Percentiles rank a stretch among this genome's conserved stretches.
Evolutionary conservation across 1,139 yeast genomes (phyloP).

Genomic region (Hemisphaericaspora xylofermentans): DNA sequence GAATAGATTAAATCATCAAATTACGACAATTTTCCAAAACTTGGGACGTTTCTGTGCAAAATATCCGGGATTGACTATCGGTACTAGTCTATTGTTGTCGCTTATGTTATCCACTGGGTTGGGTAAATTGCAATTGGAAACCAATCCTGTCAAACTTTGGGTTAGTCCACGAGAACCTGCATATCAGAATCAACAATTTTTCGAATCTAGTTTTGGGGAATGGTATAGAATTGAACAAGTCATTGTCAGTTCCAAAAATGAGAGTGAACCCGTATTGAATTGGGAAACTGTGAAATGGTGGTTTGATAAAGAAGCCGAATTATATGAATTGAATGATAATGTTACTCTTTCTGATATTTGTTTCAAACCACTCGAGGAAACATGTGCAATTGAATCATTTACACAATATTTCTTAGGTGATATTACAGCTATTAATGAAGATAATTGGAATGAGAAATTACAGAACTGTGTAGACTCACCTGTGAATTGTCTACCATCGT

Average conservation of each 20-base stretch:
- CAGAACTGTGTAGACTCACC: slow-evolving; percentile 72
- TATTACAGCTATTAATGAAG: slow-evolving; percentile 47
- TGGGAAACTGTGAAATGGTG: slow-evolving; percentile 84
- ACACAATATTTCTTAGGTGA: slow-evolving; percentile 84
- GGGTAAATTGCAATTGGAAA: slow-evolving; percentile 58
- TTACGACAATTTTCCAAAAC: slow-evolving; percentile 37
- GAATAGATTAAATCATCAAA: slow-evolving; percentile 15
- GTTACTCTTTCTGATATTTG: slow-evolving; percentile 66
- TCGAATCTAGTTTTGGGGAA: slow-evolving; percentile 84
- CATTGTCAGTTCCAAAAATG: slow-evolving; percentile 68
- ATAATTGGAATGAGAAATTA: slow-evolving; percentile 55
- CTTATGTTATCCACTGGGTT: slow-evolving; percentile 54
- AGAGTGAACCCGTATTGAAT: slow-evolving; percentile 50
- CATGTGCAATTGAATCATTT: slow-evolving; percentile 87
- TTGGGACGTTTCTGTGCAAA: slow-evolving; percentile 56
- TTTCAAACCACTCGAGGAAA: slow-evolving; percentile 72
- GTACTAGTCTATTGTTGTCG: slow-evolving; percentile 43
- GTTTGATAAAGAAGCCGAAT: slow-evolving; percentile 69
- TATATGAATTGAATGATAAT: slow-evolving; percentile 31
- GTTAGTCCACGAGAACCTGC: slow-evolving; percentile 81
- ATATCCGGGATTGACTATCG: slow-evolving; percentile 57
- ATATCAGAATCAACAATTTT: slow-evolving; percentile 63
- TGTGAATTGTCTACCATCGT: slow-evolving; percentile 83
- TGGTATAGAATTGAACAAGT: slow-evolving; percentile 88
- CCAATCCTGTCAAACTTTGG: slow-evolving; percentile 83